phyloP scores from a whole-genome alignment of 148 eudicot species.

The Rhododendron ovatum region DNA sequence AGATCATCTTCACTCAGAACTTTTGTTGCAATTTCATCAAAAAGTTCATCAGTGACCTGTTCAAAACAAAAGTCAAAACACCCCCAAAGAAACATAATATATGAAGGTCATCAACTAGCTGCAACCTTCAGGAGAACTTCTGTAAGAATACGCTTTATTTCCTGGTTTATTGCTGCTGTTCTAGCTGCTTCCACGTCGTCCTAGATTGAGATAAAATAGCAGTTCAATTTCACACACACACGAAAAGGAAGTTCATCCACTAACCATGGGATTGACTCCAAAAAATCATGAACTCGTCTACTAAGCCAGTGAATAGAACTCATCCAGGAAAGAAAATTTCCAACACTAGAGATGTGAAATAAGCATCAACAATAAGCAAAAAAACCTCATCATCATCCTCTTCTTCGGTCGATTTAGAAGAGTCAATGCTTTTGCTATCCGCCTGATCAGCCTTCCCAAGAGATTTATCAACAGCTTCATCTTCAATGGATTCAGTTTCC shows the following conservation, averaged over 20 bases:
- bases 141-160: conserved; percentile 91
- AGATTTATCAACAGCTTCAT: conserved; percentile 53
- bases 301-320: not conserved
- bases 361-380: not conserved
- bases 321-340: conserved; percentile 2
- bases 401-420: conserved; percentile 77
- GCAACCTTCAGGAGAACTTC: conserved; percentile 92
- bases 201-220: conserved; percentile 33
- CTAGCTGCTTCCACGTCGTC: conserved; percentile 74
- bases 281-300: not conserved
- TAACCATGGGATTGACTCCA: not conserved
- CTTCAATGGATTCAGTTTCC: conserved; percentile 56
- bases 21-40: conserved; percentile 88
- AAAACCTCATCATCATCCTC: conserved; percentile 67
- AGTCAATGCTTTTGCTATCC: conserved; percentile 77
- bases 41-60: conserved; percentile 94
- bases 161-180: conserved; percentile 83
- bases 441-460: conserved; percentile 55
- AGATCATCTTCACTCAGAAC: conserved; percentile 75
- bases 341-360: not conserved
- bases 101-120: conserved; percentile 2
- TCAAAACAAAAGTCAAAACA: conserved; percentile 19
- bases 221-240: not conserved
- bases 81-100: not conserved
- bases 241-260: not conserved